Percentiles rank a stretch among this genome's conserved stretches.
Conservation (phyloP, 345 rosid genomes). For the Eucalyptus erythrocorys region DNA sequence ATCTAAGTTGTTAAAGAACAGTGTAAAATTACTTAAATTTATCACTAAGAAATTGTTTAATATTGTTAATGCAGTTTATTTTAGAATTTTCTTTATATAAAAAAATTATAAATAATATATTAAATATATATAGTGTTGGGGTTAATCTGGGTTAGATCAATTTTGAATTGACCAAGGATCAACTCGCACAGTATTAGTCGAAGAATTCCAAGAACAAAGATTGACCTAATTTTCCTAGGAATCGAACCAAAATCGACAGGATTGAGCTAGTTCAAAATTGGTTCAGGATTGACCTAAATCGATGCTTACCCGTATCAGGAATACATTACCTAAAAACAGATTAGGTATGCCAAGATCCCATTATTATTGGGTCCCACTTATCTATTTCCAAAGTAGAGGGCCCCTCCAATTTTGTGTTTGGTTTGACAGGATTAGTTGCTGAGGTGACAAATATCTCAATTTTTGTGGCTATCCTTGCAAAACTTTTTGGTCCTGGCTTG, state of each 20-base stretch:
- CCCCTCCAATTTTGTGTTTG: neutral
- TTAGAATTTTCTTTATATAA: no score
- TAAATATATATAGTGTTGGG: no score
- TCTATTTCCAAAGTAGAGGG: neutral
- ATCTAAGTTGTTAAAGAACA: no score
- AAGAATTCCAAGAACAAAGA: no score
- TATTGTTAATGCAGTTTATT: accelerated
- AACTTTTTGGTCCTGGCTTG: neutral
- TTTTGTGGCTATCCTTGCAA: neutral
- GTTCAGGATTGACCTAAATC: no score
- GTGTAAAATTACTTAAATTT: no score
- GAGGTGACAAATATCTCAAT: neutral
- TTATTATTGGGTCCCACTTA: neutral
- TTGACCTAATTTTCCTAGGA: no score
- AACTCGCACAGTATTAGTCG: accelerated
- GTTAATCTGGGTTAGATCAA: accelerated
- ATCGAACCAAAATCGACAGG: accelerated
- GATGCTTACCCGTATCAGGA: accelerated
- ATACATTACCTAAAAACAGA: neutral
- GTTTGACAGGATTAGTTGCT: neutral
- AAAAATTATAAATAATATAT: no score
- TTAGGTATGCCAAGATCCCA: neutral
- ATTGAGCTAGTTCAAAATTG: accelerated
- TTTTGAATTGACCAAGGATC: accelerated
- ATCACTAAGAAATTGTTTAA: no score